A percentile compares a stretch with the other conserved stretches of the same genome.
Evolutionary conservation across 257 asterid species (phyloP).

Genomic region (Solanum etuberosum): DNA sequence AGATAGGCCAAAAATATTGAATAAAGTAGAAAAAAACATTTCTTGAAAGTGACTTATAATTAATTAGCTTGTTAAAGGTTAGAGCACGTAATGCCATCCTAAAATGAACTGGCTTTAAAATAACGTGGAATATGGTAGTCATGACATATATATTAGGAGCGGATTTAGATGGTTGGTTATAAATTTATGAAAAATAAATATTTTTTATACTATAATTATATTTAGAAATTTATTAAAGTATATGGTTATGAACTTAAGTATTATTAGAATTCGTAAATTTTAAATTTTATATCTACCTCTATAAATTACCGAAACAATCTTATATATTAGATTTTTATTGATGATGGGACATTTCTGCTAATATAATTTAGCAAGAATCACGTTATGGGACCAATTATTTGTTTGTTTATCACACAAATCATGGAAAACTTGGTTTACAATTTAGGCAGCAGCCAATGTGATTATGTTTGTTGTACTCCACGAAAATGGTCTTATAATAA

Average conservation of each 20-base stretch:
- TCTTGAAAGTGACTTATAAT: not conserved
- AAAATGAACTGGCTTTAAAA: not conserved
- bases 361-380: not conserved
- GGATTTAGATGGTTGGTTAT: not conserved
- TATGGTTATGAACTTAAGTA: not conserved
- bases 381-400: not conserved
- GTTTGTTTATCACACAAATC: not conserved
- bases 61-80: not conserved
- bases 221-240: not conserved
- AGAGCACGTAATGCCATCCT: not conserved
- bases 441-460: not conserved
- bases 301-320: not conserved
- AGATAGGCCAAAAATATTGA: not conserved
- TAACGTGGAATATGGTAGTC: not conserved
- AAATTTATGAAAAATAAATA: not conserved
- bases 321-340: not conserved
- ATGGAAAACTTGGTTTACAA: not conserved
- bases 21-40: not conserved
- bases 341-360: not conserved
- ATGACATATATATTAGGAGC: not conserved
- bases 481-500: not conserved
- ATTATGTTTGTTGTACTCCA: not conserved
- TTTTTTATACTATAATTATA: not conserved
- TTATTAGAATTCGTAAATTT: not conserved
- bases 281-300: accelerated